Evolutionary conservation across 2,329 filamentous ascomycete genomes (phyloP).

Genomic region (Fusarium newnesense): DNA sequence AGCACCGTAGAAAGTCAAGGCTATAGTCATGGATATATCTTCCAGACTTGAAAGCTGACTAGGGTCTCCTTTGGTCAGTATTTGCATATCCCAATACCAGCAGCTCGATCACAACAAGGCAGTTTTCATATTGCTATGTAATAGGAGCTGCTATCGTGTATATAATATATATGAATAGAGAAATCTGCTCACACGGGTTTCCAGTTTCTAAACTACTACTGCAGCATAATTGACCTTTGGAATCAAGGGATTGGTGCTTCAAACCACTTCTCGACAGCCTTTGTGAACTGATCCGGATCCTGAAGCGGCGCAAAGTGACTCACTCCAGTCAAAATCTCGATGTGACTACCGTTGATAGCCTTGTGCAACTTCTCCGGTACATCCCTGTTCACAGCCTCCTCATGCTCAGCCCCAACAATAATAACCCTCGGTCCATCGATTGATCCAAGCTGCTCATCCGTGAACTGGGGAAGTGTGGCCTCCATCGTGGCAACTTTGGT

Average conservation of each 20-base stretch:
- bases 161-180: not conserved
- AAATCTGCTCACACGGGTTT: rapidly evolving
- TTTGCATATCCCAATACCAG: not conserved
- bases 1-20: not conserved
- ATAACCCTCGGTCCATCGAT: constrained; percentile 46
- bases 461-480: constrained; percentile 49
- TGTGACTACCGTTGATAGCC: constrained; percentile 51
- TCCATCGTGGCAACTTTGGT: constrained; percentile 52
- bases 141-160: not conserved
- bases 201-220: not conserved
- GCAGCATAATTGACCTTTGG: rapidly evolving
- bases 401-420: constrained; percentile 47
- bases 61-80: too few relatives aligned
- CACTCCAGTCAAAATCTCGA: constrained; percentile 50
- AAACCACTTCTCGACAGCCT: constrained; percentile 46
- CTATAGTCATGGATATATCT: rapidly evolving
- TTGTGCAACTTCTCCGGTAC: constrained; percentile 49
- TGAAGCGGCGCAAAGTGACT: constrained; percentile 58
- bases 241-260: not conserved
- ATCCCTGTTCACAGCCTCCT: constrained; percentile 53
- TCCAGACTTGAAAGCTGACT: not conserved
- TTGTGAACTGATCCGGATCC: constrained; percentile 50
- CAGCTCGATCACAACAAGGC: too few relatives aligned
- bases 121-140: not conserved
- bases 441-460: constrained; percentile 42